phyloP scores from a whole-genome alignment of 139 green algal genomes.

The Chlamydomonas asymmetrica region DNA sequence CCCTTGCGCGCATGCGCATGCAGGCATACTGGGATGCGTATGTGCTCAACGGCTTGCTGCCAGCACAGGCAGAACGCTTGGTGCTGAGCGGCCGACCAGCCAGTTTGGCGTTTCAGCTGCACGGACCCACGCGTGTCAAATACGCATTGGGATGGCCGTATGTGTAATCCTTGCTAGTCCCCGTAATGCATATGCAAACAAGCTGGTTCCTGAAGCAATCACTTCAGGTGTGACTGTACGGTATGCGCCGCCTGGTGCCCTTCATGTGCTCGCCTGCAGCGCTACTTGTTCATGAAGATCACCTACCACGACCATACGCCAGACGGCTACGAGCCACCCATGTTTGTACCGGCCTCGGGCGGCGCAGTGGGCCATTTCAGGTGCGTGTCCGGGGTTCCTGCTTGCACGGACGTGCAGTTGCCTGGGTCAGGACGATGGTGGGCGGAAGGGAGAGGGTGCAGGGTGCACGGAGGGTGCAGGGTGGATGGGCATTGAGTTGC shows the following conservation, averaged over 20 bases:
- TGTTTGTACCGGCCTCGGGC: conserved; percentile 55
- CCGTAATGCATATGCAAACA: too few species aligned
- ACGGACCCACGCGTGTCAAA: too few species aligned
- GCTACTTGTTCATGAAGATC: conserved; percentile 83
- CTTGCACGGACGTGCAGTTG: neutral
- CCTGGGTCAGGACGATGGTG: neutral
- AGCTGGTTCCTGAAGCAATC: neutral
- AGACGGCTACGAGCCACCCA: conserved; percentile 80
- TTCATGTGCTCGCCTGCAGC: conserved; percentile 34
- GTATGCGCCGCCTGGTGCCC: neutral
- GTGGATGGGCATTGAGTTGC: too few species aligned
- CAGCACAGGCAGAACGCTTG: too few species aligned
- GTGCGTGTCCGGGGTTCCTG: conserved; percentile 17
- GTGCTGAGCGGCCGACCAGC: too few species aligned
- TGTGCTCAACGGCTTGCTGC: too few species aligned
- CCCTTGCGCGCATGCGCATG: too few species aligned
- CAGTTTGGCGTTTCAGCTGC: too few species aligned
- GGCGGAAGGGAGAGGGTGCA: neutral
- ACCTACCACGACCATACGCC: conserved; percentile 76
- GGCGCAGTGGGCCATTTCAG: conserved; percentile 64
- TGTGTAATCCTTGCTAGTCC: too few species aligned
- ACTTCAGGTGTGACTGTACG: neutral
- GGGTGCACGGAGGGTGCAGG: neutral
- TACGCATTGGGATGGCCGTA: too few species aligned
- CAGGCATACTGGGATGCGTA: too few species aligned